phyloP scores from a whole-genome alignment of 2,329 filamentous ascomycete species.

The Sclerotinia nivalis region DNA sequence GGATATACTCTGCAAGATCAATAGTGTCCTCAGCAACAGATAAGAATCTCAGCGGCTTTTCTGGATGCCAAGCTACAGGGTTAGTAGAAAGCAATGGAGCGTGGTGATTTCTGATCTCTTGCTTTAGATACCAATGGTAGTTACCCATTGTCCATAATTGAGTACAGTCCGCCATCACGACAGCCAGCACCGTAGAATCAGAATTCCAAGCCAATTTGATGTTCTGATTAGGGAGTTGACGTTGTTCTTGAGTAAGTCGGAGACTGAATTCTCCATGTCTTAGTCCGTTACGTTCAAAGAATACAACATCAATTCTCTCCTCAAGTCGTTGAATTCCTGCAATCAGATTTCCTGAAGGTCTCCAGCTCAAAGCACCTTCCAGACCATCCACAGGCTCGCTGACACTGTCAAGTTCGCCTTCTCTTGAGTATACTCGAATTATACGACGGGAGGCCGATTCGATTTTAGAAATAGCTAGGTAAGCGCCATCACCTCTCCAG shows the following conservation, averaged over 20 bases:
- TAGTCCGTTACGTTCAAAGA: constrained; percentile 96
- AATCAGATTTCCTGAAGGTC: constrained; percentile 85
- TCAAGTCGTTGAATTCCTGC: constrained; percentile 77
- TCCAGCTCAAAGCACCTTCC: constrained; percentile 87
- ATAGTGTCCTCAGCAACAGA: constrained; percentile 54
- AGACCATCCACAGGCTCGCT: constrained; percentile 93
- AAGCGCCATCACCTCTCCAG: constrained; percentile 94
- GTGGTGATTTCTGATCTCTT: constrained; percentile 63
- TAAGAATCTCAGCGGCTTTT: constrained; percentile 72
- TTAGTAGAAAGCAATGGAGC: constrained; percentile 41
- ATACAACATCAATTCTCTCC: constrained; percentile 76
- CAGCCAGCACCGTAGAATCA: constrained; percentile 86
- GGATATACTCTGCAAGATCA: constrained; percentile 65
- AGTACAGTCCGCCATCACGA: constrained; percentile 71
- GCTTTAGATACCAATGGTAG: constrained; percentile 97
- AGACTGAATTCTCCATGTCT: constrained; percentile 94
- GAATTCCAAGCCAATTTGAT: constrained; percentile 82
- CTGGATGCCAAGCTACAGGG: constrained; percentile 72
- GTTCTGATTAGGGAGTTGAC: constrained; percentile 54
- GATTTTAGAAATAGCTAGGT: constrained; percentile 82
- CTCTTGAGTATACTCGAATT: constrained; percentile 86
- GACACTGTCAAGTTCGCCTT: constrained; percentile 87
- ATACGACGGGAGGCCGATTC: constrained; percentile 69
- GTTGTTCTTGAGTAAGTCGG: constrained; percentile 61
- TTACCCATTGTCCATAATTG: constrained; percentile 98